A percentile compares a stretch with the other conserved stretches of the same genome.
These are phyloP conservation scores for Simmondsia chinensis DNA, from an alignment of 148 eudicot genomes.

Conservation along the genomic window DNA sequence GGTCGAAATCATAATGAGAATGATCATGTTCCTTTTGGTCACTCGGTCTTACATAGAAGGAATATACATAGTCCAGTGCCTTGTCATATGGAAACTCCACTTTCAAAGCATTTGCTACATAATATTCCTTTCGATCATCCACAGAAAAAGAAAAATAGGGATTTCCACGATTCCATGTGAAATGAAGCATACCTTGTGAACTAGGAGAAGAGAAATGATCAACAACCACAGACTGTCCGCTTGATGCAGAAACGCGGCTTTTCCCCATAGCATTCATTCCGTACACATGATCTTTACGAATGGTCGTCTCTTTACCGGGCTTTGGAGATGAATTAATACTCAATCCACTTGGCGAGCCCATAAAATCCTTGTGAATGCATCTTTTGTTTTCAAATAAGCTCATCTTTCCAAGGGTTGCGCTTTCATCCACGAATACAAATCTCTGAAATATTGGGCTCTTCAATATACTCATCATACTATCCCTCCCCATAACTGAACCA, in stretches of 20 bases:
- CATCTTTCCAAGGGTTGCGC: conserved; percentile 16
- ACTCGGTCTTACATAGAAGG: conserved; percentile 32
- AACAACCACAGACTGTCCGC: conserved; percentile 22
- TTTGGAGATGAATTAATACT: conserved; percentile 16
- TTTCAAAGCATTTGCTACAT: conserved; percentile 40
- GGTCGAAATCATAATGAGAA: conserved; percentile 21
- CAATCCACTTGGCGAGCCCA: conserved; percentile 20
- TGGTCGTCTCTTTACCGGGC: conserved; percentile 18
- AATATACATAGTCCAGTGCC: conserved; percentile 44
- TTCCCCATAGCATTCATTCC: conserved; percentile 25
- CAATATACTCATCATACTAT: conserved; percentile 54
- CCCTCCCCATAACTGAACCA: conserved; percentile 45
- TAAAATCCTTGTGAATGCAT: conserved; percentile 12
- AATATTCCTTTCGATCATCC: conserved; percentile 60
- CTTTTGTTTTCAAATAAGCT: conserved; percentile 16
- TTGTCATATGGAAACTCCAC: conserved; percentile 19
- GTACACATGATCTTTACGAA: conserved; percentile 11
- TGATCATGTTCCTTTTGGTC: conserved; percentile 20
- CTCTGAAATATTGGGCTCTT: conserved; percentile 55
- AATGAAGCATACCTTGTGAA: conserved; percentile 64
- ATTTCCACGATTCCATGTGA: conserved; percentile 50
- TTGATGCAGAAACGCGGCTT: conserved; percentile 30
- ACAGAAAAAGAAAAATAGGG: conserved; percentile 66
- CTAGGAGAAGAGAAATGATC: conserved; percentile 18
- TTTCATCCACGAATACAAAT: conserved; percentile 23